Evolutionary conservation across 73 alveolate species (phyloP), one percentile per base, ranked within the genome.

Genomic region (Uronychia setigera): DNA sequence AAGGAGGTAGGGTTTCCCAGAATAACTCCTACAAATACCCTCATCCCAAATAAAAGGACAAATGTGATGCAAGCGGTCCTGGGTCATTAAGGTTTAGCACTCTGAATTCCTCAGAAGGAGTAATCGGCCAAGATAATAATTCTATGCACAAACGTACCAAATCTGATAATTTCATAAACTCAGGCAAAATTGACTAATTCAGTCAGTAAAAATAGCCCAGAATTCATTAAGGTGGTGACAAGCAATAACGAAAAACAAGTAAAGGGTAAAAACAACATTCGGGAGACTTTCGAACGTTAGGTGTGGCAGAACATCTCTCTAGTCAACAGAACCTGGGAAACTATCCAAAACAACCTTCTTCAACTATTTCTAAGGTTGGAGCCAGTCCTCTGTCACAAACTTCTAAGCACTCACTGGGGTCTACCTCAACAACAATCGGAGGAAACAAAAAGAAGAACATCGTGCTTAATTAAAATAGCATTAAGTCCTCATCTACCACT

Each of bases 401-500:
- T 19, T 46, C 67, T 5, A 46, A 46, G 67, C 5, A 46, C 67
- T 46, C 67, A 5, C 19, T 46, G 67, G 67, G 5, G 67, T 11
- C 67, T 46, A 46, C n/a, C 67, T n/a, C n/a, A n/a, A n/a, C n/a
- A n/a, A 46, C 67, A 46, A 46, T 46, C 67, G 67, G 67, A 11
- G 67, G 67, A 19, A 46, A 11, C n/a, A 46, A 46, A 19, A 46
- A 46, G 67, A 46, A 46, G 67, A 46, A 46, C 67, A 46, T 46
- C 19, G 67, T 46, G n/a, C 67, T 46, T 19, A 46, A 46, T 46
- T 19, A 46, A 19, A 46, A 46, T 19, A 46, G 67, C 19, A 46
- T 46, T 11, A 46, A 46, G 19, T 11, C 67, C 5, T 46, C 67
- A 11, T 46, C 67, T 19, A 46, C 67, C 67, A 46, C 67, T 46